phyloP scores from a whole-genome alignment of 768 basidiomycete species.

The Floccularia luteovirens region DNA sequence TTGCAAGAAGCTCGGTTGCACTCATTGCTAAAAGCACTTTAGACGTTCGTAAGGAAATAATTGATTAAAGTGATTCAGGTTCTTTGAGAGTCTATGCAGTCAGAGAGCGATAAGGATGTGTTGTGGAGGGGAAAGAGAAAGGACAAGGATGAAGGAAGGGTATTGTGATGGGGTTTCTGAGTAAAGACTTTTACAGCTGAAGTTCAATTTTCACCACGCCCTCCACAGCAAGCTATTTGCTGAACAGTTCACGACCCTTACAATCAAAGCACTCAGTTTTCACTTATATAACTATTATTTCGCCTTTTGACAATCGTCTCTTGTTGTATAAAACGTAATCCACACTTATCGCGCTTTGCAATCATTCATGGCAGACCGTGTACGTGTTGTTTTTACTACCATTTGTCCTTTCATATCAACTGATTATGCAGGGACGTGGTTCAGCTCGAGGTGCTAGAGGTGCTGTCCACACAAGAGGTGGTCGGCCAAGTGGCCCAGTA shows the following conservation, averaged over 20 bases:
- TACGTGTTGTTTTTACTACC: constrained; percentile 23
- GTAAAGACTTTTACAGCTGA: constrained; percentile 9
- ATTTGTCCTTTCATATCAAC: constrained; percentile 23
- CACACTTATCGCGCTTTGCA: too few species aligned
- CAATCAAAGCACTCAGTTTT: too few species aligned
- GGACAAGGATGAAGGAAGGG: constrained; percentile 10
- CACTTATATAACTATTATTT: too few species aligned
- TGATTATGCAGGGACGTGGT: constrained; percentile 51
- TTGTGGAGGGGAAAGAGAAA: constrained; percentile 4
- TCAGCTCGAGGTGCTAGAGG: constrained; percentile 39
- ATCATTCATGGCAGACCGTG: constrained; percentile 53
- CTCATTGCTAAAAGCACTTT: constrained; percentile 55
- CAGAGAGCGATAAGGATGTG: constrained; percentile 7
- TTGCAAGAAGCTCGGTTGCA: constrained; percentile 84
- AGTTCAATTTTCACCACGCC: constrained; percentile 18
- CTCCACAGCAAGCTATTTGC: constrained; percentile 6
- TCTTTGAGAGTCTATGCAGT: too few species aligned
- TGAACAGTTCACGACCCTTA: constrained; percentile 7
- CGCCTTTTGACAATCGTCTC: too few species aligned
- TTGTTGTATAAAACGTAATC: too few species aligned
- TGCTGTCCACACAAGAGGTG: constrained; percentile 21
- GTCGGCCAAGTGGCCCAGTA: constrained; percentile 30
- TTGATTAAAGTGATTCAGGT: too few species aligned
- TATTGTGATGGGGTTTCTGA: constrained; percentile 8
- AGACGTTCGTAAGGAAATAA: constrained; percentile 3